Base-by-base conservation (phyloP, 352 stramenopile species). In the Pythium myriotylum region DNA sequence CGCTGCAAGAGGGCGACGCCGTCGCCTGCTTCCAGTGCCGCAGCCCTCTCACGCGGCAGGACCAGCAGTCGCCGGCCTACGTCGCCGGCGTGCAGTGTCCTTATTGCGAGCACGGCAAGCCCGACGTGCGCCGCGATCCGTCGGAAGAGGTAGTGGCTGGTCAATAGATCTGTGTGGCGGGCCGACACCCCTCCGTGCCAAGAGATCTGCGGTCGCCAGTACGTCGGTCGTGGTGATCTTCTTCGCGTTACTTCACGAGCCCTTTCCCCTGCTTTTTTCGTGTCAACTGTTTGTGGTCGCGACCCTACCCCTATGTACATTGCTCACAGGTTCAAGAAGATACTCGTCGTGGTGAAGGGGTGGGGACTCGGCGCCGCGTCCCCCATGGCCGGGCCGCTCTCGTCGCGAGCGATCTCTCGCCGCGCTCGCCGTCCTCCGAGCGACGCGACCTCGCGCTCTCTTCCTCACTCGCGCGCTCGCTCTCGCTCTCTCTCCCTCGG, bases 1-100 rank as follows among this genome's bases (percentile, higher is more conserved):
- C 82, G 26, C 65, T 92, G 19, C 80, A 70, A 5, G 77, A 88
- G 32, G 68, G 67, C 10, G 51, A 53, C 10, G 61, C 69, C 19
- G 65, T 76, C 19, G 74, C 70, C 35, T 91, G 82, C 51, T 91
- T 77, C 57, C 49, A 60, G 9, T 91, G 82, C 51, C 77, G 82
- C 29, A 86, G 60, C 56, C 82, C 82, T 14, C 50, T 91, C 17
- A 84, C 80, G 6, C 39, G 60, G 8, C 76, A 74, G 8, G 82
- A 91, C 19, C 79, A 78, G 59, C 39, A 35, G 12, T 86, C 74
- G 0, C 29, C 67, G 0, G 68, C 84, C 37, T 91, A 75, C 50
- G 63, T 74, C 17, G 49, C 63, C 2, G 67, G 76, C 4, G 68
- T 67, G 42, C 62, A 79, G n/a, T 91, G 82, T 32, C 65, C 76